These are phyloP conservation scores for Cajanus cajan DNA, from an alignment of 306 rosid species.

Conservation along the genomic window DNA sequence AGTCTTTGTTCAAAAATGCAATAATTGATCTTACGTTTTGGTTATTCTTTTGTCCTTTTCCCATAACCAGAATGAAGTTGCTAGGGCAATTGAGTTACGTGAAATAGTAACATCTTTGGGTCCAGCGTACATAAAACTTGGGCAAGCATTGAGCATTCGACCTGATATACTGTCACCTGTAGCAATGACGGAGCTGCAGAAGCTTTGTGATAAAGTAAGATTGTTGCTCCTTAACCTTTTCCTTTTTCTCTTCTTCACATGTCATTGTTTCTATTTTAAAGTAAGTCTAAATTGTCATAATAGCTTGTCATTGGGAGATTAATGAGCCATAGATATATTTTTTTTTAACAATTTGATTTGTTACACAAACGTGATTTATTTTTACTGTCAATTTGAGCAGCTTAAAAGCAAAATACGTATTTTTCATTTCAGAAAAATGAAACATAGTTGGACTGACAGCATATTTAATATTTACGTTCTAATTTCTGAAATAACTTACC, in stretches of 20 bases:
- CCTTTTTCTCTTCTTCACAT: background rate
- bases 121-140: slow-evolving; percentile 97
- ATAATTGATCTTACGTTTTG: slow-evolving; percentile 9
- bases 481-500: slow-evolving; percentile 28
- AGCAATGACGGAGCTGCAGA: slow-evolving; percentile 96
- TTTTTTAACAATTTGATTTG: background rate
- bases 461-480: slow-evolving; percentile 1
- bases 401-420: background rate
- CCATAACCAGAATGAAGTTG: slow-evolving; percentile 84
- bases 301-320: background rate
- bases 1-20: background rate
- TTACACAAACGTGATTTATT: slow-evolving; percentile 17
- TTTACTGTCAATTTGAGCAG: slow-evolving; percentile 11
- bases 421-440: slow-evolving; percentile 12
- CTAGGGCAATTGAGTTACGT: slow-evolving; percentile 90
- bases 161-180: slow-evolving; percentile 93
- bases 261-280: slow-evolving; percentile 20
- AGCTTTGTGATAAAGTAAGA: slow-evolving; percentile 93
- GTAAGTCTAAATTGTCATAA: background rate
- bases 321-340: background rate
- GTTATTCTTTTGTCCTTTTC: slow-evolving; percentile 25
- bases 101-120: slow-evolving; percentile 99
- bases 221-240: background rate
- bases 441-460: background rate
- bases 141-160: slow-evolving; percentile 97